A percentile compares a stretch with the other conserved stretches of the same genome.
Evolutionary conservation across 225 moss, liverwort and hornwort genomes (phyloP).

Genomic region (Thuidium tamariscinum): DNA sequence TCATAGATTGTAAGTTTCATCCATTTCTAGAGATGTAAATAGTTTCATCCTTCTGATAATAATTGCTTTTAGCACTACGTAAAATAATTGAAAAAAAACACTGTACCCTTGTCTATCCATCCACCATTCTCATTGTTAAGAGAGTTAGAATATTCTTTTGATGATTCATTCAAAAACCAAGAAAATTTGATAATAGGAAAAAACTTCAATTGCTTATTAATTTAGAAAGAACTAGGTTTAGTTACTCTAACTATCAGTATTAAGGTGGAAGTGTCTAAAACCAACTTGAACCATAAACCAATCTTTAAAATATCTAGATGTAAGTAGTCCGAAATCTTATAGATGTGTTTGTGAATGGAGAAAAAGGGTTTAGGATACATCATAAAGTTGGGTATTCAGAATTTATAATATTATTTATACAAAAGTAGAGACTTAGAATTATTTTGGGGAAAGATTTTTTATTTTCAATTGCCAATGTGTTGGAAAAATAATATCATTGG

Average conservation of each 20-base stretch:
- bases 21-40: no score
- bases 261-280: background rate
- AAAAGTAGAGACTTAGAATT: background rate
- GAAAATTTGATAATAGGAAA: background rate
- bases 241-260: no score
- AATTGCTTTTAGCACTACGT: no score
- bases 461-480: background rate
- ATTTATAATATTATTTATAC: background rate
- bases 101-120: no score
- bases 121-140: background rate
- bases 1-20: no score
- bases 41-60: no score
- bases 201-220: background rate
- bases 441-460: fast-evolving
- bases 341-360: background rate
- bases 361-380: fast-evolving
- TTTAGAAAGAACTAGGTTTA: no score
- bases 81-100: no score
- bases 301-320: background rate
- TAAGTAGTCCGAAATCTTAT: no score
- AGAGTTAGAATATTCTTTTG: background rate
- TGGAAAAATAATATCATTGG: background rate
- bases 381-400: background rate
- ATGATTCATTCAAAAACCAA: fast-evolving
- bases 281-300: background rate